phyloP scores from a whole-genome alignment of 2,329 filamentous ascomycete species.

The Cercospora zeae-maydis region DNA sequence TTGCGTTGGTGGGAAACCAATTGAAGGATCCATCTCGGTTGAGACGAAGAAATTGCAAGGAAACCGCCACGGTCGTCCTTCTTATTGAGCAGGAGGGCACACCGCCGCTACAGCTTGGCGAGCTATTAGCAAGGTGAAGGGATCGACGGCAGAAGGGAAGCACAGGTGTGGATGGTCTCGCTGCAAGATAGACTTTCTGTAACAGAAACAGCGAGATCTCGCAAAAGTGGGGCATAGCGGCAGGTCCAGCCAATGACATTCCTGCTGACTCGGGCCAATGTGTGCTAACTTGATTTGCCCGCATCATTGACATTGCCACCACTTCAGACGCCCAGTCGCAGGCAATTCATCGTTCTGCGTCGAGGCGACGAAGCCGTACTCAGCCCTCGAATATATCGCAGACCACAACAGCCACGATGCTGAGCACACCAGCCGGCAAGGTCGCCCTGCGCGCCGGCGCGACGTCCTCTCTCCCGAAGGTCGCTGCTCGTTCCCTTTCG shows the following conservation, averaged over 20 bases:
- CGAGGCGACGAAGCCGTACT: conserved; percentile 31
- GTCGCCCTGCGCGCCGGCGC: conserved; percentile 30
- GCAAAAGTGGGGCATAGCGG: neutral
- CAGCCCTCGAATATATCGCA: neutral
- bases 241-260: neutral
- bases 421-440: conserved; percentile 33
- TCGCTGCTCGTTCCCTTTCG: conserved; percentile 34
- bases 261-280: neutral
- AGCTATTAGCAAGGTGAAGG: neutral
- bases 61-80: too few relatives aligned
- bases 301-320: conserved; percentile 4
- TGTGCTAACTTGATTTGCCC: conserved; percentile 4
- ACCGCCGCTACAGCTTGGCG: neutral
- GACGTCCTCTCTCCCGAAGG: conserved; percentile 27
- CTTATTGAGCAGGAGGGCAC: neutral
- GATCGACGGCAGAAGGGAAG: neutral
- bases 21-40: neutral
- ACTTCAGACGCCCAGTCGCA: neutral
- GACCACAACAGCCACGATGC: conserved; percentile 25
- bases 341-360: neutral
- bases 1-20: neutral
- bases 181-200: neutral
- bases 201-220: neutral
- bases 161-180: neutral
- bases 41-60: neutral